Percentiles rank a stretch among this genome's conserved stretches.
Conservation (phyloP, 1,284 basidiomycete species). For the Trametes versicolor region DNA sequence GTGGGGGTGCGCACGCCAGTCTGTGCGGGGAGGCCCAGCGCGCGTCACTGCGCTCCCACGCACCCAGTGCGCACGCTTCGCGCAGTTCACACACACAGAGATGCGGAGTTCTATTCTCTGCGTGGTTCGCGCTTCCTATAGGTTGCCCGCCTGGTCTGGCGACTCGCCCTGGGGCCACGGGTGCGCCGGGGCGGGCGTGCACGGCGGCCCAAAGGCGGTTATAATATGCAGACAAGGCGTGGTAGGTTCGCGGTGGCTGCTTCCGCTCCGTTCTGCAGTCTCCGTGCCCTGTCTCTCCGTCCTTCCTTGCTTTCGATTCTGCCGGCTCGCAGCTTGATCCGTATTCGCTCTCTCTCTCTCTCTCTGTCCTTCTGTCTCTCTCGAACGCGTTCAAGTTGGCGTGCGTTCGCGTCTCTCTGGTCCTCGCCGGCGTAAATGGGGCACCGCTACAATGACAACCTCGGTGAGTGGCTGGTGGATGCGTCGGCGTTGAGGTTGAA, state of each 20-base stretch:
- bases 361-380: background rate
- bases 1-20: conserved; percentile 5
- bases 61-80: conserved; percentile 2
- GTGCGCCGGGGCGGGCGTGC: conserved; percentile 9
- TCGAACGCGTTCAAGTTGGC: conserved; percentile 3
- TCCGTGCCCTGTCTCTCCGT: background rate
- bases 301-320: background rate
- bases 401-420: background rate
- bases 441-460: conserved; percentile 32
- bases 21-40: background rate
- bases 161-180: conserved; percentile 17
- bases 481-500: conserved; percentile 5
- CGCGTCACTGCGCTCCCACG: conserved; percentile 13
- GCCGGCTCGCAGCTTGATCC: background rate
- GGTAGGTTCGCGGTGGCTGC: conserved; percentile 8
- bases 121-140: conserved; percentile 24
- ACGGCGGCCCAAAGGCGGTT: conserved; percentile 12
- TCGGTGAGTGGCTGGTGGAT: conserved; percentile 22
- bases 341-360: background rate
- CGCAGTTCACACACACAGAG: conserved; percentile 18
- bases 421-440: conserved; percentile 14
- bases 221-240: conserved; percentile 18
- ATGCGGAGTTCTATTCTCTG: conserved; percentile 20
- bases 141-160: conserved; percentile 17
- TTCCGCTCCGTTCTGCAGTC: conserved; percentile 2